Conservation (phyloP, 306 rosid species). For the Quercus cerris region DNA sequence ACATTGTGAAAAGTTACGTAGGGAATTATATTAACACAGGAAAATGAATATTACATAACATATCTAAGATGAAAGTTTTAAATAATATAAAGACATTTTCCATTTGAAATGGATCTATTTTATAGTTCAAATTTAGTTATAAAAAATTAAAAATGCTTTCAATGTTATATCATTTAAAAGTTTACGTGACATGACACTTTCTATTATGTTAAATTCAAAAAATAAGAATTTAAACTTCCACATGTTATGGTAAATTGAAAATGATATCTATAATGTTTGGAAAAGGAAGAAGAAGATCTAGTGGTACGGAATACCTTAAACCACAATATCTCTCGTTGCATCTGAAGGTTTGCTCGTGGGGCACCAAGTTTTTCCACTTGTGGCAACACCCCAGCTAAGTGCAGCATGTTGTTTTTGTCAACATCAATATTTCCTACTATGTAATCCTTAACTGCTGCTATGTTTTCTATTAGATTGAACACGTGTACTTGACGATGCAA, state of each 20-base stretch:
- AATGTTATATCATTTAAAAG: too few relatives aligned
- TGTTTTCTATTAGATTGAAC: background rate
- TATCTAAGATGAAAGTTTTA: background rate
- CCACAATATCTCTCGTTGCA: conserved; percentile 7
- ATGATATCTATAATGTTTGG: background rate
- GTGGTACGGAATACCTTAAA: background rate
- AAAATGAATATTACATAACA: background rate
- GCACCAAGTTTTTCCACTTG: background rate
- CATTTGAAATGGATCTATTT: too few relatives aligned
- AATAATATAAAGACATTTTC: too few relatives aligned
- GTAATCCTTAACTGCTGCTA: background rate
- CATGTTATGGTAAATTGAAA: too few relatives aligned
- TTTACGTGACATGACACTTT: background rate
- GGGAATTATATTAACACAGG: too few relatives aligned
- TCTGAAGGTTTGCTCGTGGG: background rate
- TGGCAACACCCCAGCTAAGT: conserved; percentile 1
- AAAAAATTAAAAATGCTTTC: too few relatives aligned
- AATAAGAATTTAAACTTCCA: too few relatives aligned
- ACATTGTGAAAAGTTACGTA: background rate
- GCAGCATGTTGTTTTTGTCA: conserved; percentile 1
- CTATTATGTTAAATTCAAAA: too few relatives aligned
- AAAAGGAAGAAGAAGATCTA: background rate
- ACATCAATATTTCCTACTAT: background rate
- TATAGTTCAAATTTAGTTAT: too few relatives aligned
- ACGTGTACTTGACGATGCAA: background rate